phyloP scores from a whole-genome alignment of 2,329 filamentous ascomycete species.

The Diaporthe vexans region DNA sequence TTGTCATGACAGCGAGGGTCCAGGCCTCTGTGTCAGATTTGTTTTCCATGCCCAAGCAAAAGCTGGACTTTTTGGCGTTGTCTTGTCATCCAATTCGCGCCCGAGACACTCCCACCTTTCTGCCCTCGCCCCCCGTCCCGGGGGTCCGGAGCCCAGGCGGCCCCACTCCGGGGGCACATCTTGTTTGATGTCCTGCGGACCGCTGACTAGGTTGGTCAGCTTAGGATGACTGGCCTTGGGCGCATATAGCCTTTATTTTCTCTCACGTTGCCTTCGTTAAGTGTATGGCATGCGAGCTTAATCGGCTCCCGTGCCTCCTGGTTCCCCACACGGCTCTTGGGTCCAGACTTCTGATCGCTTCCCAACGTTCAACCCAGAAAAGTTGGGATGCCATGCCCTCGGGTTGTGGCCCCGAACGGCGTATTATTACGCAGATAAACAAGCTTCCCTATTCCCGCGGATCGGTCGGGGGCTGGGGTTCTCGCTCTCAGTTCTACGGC shows the following conservation, averaged over 20 bases:
- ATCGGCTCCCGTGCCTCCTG: slow-evolving; percentile 20
- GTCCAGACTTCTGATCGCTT: not conserved
- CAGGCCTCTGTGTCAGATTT: not conserved
- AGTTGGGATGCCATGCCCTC: not conserved
- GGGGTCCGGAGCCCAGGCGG: slow-evolving; percentile 12
- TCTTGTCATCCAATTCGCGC: not conserved
- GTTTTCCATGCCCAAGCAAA: not conserved
- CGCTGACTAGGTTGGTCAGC: slow-evolving; percentile 21
- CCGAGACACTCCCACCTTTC: not conserved
- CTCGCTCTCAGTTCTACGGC: not conserved
- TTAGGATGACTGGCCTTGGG: not conserved
- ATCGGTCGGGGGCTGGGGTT: not conserved
- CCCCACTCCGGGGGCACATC: not conserved
- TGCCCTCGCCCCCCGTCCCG: slow-evolving; percentile 5
- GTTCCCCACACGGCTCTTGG: not conserved
- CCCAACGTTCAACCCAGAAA: not conserved
- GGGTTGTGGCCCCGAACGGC: not conserved
- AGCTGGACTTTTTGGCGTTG: not conserved
- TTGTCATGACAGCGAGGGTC: slow-evolving; percentile 6
- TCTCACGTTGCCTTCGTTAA: not conserved
- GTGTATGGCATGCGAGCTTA: slow-evolving; percentile 35
- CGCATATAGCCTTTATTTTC: not conserved
- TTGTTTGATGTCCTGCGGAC: slow-evolving; percentile 27
- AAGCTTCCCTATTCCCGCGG: not conserved
- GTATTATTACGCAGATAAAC: not conserved